Percentiles rank a stretch among this genome's conserved stretches.
Conservation (phyloP, 768 basidiomycete genomes). For the Mrakia hoshinonis region DNA sequence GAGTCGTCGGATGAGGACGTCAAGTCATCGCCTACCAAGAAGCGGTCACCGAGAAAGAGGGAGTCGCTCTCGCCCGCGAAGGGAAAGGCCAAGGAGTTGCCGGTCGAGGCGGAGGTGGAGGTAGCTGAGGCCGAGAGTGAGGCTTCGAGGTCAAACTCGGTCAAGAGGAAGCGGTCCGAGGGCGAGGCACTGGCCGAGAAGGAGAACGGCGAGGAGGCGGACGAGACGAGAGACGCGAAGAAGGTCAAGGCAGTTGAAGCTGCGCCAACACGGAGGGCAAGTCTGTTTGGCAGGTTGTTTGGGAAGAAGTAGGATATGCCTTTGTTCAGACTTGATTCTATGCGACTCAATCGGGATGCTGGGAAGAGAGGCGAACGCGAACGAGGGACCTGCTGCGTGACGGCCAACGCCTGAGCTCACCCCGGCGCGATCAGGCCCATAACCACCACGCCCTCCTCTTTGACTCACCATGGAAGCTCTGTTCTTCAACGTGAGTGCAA, state of each 20-base stretch:
- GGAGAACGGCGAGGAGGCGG: neutral
- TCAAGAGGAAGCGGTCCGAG: conserved; percentile 6
- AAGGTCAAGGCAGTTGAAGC: no score
- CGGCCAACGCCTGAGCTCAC: neutral
- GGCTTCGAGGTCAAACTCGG: neutral
- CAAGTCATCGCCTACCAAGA: neutral
- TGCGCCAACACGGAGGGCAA: no score
- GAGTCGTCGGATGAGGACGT: neutral
- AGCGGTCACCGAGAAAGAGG: neutral
- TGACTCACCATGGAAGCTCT: conserved; percentile 62
- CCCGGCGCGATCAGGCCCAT: neutral
- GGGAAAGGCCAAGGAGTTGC: neutral
- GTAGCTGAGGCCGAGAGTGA: neutral
- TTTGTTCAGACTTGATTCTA: no score
- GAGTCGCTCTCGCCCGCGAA: neutral
- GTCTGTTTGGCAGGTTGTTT: no score
- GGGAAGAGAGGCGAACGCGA: no score
- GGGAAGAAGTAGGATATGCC: no score
- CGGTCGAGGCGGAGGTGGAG: neutral
- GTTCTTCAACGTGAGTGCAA: conserved; percentile 66
- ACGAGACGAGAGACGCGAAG: neutral
- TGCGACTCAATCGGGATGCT: no score
- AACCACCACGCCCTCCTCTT: neutral
- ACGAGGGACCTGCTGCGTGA: no score
- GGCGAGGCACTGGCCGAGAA: neutral